Evolutionary conservation across 2,329 filamentous ascomycete species (phyloP).

Genomic region (Immersiporthe knoxdaviesiana): DNA sequence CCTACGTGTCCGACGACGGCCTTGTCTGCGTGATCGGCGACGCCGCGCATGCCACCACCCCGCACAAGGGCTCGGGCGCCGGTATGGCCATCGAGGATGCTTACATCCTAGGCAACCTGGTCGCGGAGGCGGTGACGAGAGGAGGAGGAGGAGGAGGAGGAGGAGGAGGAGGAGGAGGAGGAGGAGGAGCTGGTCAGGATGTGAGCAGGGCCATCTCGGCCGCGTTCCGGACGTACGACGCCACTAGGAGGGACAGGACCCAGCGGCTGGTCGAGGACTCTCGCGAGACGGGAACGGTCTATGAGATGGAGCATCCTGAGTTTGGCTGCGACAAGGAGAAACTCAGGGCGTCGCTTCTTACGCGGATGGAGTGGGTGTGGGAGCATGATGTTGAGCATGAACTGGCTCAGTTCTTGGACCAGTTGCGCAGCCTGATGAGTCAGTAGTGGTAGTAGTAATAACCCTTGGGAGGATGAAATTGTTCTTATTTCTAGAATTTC

Average conservation of each 20-base stretch:
- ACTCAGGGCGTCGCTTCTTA: constrained; percentile 26
- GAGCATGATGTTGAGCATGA: constrained; percentile 22
- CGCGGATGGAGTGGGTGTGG: constrained; percentile 30
- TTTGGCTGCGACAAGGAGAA: constrained; percentile 26
- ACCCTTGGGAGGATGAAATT: no score
- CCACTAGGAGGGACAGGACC: constrained; percentile 49
- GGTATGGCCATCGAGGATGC: constrained; percentile 34
- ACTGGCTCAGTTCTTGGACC: constrained; percentile 15
- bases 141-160: constrained; percentile 1
- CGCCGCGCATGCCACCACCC: constrained; percentile 33
- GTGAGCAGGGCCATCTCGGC: constrained; percentile 48
- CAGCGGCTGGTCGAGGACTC: constrained; percentile 56
- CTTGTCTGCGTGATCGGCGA: constrained; percentile 29
- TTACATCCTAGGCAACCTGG: constrained; percentile 29
- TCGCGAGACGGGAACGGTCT: constrained; percentile 47
- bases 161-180: no score
- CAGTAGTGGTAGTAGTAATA: not conserved
- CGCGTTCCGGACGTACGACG: constrained; percentile 48
- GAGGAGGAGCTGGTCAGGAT: constrained; percentile 11
- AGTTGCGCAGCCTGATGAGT: constrained; percentile 3
- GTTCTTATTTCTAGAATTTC: not conserved
- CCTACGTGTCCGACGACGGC: constrained; percentile 39
- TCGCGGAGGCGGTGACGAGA: constrained; percentile 25
- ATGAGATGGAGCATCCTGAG: constrained; percentile 39
- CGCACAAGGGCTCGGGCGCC: constrained; percentile 33